Base-by-base conservation (phyloP, 2,329 filamentous ascomycete species). In the Monilinia fructigena region DNA sequence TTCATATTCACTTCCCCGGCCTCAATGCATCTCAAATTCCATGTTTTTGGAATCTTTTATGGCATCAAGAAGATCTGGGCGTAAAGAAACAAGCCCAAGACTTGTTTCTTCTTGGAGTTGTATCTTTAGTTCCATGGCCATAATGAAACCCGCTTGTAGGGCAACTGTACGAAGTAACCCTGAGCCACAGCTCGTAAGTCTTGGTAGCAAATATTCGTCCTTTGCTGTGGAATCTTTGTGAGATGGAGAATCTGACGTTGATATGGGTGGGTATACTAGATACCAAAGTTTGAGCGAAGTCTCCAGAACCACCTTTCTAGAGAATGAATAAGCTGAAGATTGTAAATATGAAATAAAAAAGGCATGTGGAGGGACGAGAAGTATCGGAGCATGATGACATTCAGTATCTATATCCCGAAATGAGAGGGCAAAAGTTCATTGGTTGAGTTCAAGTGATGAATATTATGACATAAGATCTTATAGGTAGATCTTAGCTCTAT, bases 331-430 rank as follows among this genome's bases (percentile, higher is more conserved):
- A 3, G 77, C 72, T 0, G 81, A 76, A 5, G 83, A 77, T 0
- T 74, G 73, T 2, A 80, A 73, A 1, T 80, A 76, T 0, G 76
- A 72, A 0, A 73, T 74, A 35, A 82, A 80, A 71, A 80, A 86
- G 83, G 83, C 2, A 83, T 77, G 71, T 90, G 86, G 0, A 89
- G 78, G 0, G 81, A 77, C 7, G 84, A 77, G 3, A 88, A 74
- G 70, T 85, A 86, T 11, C 84, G 82, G 35, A 82, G 80, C 68
- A 86, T 78, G 28, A 85, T 74, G 53, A 85, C 78, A 38, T 86
- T 81, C 7, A 85, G 72, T 0, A 82, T 70, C 4, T 8, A 4
- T 28, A 28, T 28, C 28, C 28, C 28, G 2, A 28, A 28, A 28
- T 28, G 28, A 28, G 28, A 28, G 28, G 28, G 28, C 28, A 28